Base-by-base conservation (phyloP, 768 basidiomycete species). In the Mycena pura region DNA sequence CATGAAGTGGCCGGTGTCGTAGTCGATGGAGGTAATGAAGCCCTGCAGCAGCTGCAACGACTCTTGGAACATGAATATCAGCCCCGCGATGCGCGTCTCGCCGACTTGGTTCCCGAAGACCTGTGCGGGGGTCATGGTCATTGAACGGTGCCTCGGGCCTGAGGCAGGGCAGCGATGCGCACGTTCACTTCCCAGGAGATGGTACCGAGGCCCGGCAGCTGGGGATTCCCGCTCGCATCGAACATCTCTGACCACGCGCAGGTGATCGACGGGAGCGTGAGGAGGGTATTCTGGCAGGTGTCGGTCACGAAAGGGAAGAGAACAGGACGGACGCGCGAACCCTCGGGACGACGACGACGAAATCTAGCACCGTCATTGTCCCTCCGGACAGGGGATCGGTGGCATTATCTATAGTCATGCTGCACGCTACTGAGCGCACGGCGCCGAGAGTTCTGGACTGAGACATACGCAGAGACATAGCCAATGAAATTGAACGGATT, bases 151-250 rank as follows among this genome's bases (percentile, higher is more conserved):
- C 17, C 28, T 24, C 4, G 14, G 11, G 25, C 17, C 10, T 3
- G 6, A 19, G 15, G 9, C 34, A 17, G 17, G 10, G 17, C 34
- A 5, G 29, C 4, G 21, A 27, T 14, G 28, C 57, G 10, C 22
- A 60, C 59, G 0, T 22, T 60, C 27, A 51, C 40, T 21, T 60
- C 45, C 59, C 59, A 60, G 11, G 59, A 60, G 34, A 60, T 51
- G 6, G 27, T 21, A 9, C 59, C 59, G 17, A 60, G 31, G 13
- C 46, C 27, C 6, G 59, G 59, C 19, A 60, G 10, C 13, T 52
- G 38, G 8, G 59, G 59, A 17, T n/a, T 21, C 2, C 29, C 27
- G 7, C 19, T 25, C n/a, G n/a, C n/a, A 0, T 36, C 15, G 25
- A 60, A 60, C 24, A 60, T 14, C 31, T 60, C 58, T 7, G 49